phyloP scores from a whole-genome alignment of 768 basidiomycete genomes.

The Chlorophyllum brunneum region DNA sequence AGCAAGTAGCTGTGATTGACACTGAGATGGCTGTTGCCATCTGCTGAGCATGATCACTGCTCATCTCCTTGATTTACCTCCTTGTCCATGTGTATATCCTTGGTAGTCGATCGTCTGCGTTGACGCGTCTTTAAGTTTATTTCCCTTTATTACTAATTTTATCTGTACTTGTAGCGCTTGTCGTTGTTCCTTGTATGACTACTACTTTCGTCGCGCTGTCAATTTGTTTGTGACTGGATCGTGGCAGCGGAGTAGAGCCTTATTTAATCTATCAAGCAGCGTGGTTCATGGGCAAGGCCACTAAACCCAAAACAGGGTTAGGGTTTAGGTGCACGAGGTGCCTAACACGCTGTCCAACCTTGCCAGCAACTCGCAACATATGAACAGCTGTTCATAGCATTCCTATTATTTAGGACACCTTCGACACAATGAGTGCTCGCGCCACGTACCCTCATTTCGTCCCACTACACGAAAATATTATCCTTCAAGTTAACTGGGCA shows the following conservation, averaged over 20 bases:
- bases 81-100: constrained; percentile 13
- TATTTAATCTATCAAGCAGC: background rate
- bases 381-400: background rate
- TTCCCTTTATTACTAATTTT: constrained; percentile 1
- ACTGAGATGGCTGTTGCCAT: background rate
- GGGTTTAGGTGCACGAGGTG: constrained; percentile 20
- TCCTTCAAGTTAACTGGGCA: constrained; percentile 58
- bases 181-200: constrained; percentile 16
- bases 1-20: constrained; percentile 20
- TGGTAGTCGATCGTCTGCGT: constrained; percentile 2
- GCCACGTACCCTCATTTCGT: constrained; percentile 68
- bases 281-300: background rate
- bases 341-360: background rate
- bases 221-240: background rate
- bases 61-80: constrained; percentile 15
- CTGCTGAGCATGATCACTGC: background rate
- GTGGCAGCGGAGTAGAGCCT: background rate
- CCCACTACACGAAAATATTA: constrained; percentile 53
- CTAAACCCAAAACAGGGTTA: constrained; percentile 34
- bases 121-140: constrained; percentile 5
- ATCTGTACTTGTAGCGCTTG: constrained; percentile 10
- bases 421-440: constrained; percentile 29
- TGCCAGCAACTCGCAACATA: constrained; percentile 7
- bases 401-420: background rate
- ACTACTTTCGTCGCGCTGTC: constrained; percentile 13